A percentile compares a stretch with the other conserved stretches of the same genome.
These are phyloP conservation scores for Diaporthe vexans DNA, from an alignment of 2,329 filamentous ascomycete species.

Conservation along the genomic window DNA sequence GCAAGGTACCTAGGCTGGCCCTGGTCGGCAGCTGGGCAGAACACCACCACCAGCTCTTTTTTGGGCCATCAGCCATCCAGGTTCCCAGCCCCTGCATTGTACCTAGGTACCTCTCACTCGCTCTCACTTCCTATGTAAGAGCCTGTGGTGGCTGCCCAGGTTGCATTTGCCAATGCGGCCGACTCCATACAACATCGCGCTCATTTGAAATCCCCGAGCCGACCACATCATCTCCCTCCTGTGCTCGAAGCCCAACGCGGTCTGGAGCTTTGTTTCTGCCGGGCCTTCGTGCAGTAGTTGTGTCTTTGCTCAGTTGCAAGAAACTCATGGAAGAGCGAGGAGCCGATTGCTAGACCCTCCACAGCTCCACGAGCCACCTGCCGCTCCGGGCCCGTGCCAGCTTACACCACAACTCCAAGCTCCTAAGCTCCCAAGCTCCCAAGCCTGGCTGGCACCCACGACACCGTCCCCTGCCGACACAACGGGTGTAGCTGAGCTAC, in stretches of 20 bases:
- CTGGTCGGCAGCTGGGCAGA: too few species aligned
- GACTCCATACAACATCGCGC: conserved; percentile 20
- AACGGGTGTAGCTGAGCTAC: conserved; percentile 37
- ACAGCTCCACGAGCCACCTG: conserved; percentile 22
- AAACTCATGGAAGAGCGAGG: conserved; percentile 37
- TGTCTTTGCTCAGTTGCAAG: background rate
- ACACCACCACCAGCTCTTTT: background rate
- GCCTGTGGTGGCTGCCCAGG: too few species aligned
- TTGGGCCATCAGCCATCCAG: background rate
- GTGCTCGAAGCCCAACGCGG: background rate
- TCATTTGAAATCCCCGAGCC: conserved; percentile 27
- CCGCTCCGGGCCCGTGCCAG: background rate
- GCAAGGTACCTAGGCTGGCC: background rate
- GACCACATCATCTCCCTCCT: conserved; percentile 13
- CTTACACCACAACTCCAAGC: conserved; percentile 17
- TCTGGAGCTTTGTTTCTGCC: background rate
- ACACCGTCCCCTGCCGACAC: background rate
- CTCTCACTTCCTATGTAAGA: background rate
- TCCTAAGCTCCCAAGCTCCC: background rate
- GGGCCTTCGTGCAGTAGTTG: background rate
- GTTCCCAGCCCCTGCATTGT: background rate
- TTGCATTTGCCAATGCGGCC: background rate
- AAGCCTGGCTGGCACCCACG: background rate
- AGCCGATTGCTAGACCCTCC: conserved; percentile 19
- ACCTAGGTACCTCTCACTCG: background rate